Conservation (phyloP, 345 rosid species). For the Odontarrhena argentea region DNA sequence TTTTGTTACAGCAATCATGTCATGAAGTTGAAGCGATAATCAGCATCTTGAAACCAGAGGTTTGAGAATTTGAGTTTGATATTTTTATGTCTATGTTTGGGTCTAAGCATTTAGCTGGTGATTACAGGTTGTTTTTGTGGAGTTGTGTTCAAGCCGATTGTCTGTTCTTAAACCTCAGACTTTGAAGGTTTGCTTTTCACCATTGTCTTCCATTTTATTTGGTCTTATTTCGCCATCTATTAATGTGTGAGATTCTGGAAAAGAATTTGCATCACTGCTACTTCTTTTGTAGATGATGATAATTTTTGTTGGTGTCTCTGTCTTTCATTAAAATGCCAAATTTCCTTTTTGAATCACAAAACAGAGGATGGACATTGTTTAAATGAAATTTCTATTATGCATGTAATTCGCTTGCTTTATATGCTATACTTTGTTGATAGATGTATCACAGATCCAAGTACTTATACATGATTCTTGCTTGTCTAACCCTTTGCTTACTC, state of each 20-base stretch:
- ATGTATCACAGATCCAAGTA: conserved; percentile 8
- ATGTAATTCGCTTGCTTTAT: conserved; percentile 7
- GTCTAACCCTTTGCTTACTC: conserved; percentile 4
- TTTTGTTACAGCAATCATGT: conserved; percentile 39
- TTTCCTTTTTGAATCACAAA: conserved; percentile 2
- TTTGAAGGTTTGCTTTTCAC: conserved; percentile 58
- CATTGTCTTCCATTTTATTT: conserved; percentile 15
- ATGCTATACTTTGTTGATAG: conserved; percentile 29
- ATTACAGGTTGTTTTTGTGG: conserved; percentile 89
- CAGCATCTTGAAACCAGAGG: conserved; percentile 87
- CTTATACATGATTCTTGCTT: neutral
- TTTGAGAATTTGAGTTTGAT: conserved; percentile 34
- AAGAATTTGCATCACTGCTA: conserved; percentile 9
- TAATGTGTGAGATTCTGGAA: conserved; percentile 5
- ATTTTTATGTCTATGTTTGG: conserved; percentile 4
- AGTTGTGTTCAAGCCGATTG: conserved; percentile 83
- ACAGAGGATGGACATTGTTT: conserved; percentile 13
- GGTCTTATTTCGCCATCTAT: conserved; percentile 3
- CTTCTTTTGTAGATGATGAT: conserved; percentile 14
- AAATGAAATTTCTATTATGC: conserved; percentile 4
- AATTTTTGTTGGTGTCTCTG: neutral
- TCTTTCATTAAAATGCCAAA: neutral
- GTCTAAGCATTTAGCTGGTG: conserved; percentile 17
- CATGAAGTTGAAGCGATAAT: conserved; percentile 75
- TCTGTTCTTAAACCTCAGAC: conserved; percentile 77